A percentile compares a stretch with the other conserved stretches of the same genome.
Evolutionary conservation across 225 moss, liverwort and hornwort genomes (phyloP).

Genomic region (Climacium dendroides): DNA sequence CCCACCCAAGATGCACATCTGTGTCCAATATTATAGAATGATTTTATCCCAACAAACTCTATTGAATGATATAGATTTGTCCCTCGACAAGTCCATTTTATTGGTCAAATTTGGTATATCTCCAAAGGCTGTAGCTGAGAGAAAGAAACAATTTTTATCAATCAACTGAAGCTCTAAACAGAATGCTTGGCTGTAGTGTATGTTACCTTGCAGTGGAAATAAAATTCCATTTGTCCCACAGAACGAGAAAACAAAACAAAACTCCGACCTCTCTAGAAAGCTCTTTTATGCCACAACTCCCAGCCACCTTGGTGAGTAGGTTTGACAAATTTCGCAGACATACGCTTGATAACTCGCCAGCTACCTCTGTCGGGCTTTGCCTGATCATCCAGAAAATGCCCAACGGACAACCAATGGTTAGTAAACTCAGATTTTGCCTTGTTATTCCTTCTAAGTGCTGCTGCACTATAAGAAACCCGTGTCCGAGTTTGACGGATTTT

Average conservation of each 20-base stretch:
- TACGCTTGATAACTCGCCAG: neutral
- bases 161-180: neutral
- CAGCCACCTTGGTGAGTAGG: neutral
- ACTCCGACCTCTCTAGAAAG: neutral
- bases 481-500: too few species aligned
- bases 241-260: neutral
- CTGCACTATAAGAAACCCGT: too few species aligned
- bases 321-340: neutral
- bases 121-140: neutral
- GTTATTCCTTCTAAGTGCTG: neutral
- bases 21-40: neutral
- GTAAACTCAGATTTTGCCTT: neutral
- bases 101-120: neutral
- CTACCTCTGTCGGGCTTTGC: neutral
- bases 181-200: neutral
- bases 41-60: neutral
- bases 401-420: neutral
- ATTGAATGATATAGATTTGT: neutral
- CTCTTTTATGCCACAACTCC: neutral
- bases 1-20: neutral
- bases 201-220: neutral
- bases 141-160: too few species aligned
- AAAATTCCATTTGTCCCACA: neutral
- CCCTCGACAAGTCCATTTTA: neutral
- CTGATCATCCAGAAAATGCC: neutral